Evolutionary conservation across 257 asterid genomes (phyloP), one percentile per base, ranked within the genome.

Genomic region (Primulina tabacum): DNA sequence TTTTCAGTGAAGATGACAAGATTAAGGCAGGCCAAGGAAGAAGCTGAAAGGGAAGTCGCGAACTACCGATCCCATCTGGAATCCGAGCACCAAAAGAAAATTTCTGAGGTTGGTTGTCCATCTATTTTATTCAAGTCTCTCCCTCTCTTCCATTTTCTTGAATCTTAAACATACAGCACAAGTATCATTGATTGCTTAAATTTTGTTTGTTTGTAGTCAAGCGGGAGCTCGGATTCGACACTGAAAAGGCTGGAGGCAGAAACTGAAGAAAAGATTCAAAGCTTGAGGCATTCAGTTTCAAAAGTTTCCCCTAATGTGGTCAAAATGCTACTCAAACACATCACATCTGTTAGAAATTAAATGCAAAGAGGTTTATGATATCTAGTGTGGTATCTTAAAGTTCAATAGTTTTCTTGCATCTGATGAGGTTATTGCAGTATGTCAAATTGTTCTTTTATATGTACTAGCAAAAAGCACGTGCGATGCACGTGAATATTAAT

Each of bases 1-100:
- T 32, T 7, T 32, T 24, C 71, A 92, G 98, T 79, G 81, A 92
- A 92, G 86, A 80, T 70, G 79, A 3, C 84, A 11, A 79, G 95
- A 83, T 73, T 90, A 82, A 88, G 81, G 81, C 95, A 88, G 65
- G 98, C 97, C 6, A 90, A 87, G 65, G 92, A 87, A 8, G 98
- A 92, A 70, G 97, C 98, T 4, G 93, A 88, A 47, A 72, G 34
- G 62, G 97, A 90, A 84, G 85, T 83, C 14, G 82, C 85, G 2
- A 77, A 71, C 61, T 88, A 82, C 43, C 81, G 86, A 18, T 59
- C 90, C 14, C 86, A 86, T 35, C 69, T 87, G 84, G 98, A 92
- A 86, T 75, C 84, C 4, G 96, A 92, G 58, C 86, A 90, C 77
- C 88, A 81, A 28, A 89, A 72, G 67, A 82, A 77, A 52, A 76